Evolutionary conservation across 192 early-diverging fungal species (phyloP).

Genomic region (Lunasporangiospora selenospora): DNA sequence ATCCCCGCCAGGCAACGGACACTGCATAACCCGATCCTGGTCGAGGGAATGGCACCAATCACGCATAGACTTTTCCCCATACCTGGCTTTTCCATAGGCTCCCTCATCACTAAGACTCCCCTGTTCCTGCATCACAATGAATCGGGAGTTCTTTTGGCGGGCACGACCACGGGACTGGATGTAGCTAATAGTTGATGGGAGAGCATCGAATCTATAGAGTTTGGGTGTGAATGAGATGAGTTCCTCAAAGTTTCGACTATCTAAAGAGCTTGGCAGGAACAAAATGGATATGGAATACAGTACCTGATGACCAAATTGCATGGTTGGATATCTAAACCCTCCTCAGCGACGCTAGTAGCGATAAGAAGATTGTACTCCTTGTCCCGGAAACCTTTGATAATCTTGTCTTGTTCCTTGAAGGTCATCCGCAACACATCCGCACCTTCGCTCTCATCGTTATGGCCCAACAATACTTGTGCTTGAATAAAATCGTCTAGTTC

Average conservation of each 20-base stretch:
- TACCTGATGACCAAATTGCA: conserved; percentile 89
- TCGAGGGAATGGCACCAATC: conserved; percentile 63
- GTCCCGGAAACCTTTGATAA: conserved; percentile 70
- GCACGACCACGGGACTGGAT: conserved; percentile 94
- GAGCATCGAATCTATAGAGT: conserved; percentile 74
- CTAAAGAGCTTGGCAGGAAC: background rate
- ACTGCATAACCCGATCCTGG: conserved; percentile 43
- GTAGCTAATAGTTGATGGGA: conserved; percentile 73
- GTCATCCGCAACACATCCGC: conserved; percentile 57
- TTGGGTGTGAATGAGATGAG: conserved; percentile 36
- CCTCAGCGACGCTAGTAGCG: conserved; percentile 94
- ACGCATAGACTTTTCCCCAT: conserved; percentile 64
- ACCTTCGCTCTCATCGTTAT: conserved; percentile 49
- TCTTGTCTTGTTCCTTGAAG: conserved; percentile 61
- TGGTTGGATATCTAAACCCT: conserved; percentile 92
- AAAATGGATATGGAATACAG: background rate
- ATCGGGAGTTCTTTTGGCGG: conserved; percentile 73
- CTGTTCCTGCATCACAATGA: conserved; percentile 74
- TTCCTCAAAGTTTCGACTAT: background rate
- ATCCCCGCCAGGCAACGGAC: conserved; percentile 7
- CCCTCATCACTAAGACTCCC: conserved; percentile 49
- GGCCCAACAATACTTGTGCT: conserved; percentile 64
- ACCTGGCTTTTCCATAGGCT: conserved; percentile 44
- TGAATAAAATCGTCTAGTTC: conserved; percentile 54
- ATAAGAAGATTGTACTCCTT: conserved; percentile 81